These are phyloP conservation scores for Candida nemodendra DNA, from an alignment of 805 yeast species.

Conservation along the genomic window DNA sequence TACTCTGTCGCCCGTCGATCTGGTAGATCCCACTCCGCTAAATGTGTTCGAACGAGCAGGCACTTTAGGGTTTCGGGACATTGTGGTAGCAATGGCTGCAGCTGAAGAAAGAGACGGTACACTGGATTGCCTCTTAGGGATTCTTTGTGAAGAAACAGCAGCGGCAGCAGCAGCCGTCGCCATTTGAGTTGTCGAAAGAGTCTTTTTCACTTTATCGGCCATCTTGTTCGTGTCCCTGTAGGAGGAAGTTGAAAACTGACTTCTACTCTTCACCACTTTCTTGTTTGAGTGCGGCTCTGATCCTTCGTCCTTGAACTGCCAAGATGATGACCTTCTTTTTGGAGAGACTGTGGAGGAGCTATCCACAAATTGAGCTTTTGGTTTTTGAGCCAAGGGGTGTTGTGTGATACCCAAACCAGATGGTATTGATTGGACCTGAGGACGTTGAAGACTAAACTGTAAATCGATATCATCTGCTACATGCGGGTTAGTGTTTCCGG, in stretches of 20 bases:
- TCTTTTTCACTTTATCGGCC: constrained; percentile 11
- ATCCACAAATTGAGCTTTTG: too few relatives aligned
- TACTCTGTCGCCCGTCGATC: neutral
- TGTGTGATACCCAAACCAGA: neutral
- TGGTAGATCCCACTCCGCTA: neutral
- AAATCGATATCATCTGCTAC: neutral
- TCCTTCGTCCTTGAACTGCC: constrained; percentile 9
- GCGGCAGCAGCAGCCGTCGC: constrained; percentile 32
- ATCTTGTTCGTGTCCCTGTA: neutral
- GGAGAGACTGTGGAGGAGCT: constrained; percentile 3
- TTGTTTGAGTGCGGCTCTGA: neutral
- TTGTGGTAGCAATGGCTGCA: constrained; percentile 22
- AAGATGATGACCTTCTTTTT: constrained; percentile 9
- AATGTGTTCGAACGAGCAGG: neutral
- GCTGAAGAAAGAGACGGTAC: constrained; percentile 21
- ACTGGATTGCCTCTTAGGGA: constrained; percentile 14
- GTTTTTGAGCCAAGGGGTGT: too few relatives aligned
- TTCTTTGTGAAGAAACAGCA: constrained; percentile 21
- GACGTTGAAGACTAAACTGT: neutral
- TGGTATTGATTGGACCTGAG: neutral
- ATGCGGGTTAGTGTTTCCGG: neutral
- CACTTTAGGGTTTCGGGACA: constrained; percentile 14
- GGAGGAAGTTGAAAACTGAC: neutral
- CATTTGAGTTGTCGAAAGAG: constrained; percentile 25
- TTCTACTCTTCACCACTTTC: constrained; percentile 3